phyloP scores from a whole-genome alignment of 2,329 filamentous ascomycete species.

The Fonsecaea erecta region DNA sequence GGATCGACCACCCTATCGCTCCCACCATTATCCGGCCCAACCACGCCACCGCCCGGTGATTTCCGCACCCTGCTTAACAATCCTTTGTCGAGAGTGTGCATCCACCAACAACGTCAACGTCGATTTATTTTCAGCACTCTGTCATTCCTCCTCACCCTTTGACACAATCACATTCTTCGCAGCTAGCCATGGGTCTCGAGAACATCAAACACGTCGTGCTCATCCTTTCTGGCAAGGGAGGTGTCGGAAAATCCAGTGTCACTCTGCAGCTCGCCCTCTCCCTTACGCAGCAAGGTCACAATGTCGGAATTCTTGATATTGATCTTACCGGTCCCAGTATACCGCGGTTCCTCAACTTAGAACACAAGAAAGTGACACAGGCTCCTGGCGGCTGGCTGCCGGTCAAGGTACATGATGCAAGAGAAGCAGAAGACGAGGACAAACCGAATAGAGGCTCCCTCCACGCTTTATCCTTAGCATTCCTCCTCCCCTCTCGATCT shows the following conservation, averaged over 20 bases:
- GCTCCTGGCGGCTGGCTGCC: slow-evolving; percentile 91
- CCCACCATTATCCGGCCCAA: neutral
- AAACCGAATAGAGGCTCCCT: slow-evolving; percentile 44
- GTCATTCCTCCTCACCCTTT: neutral
- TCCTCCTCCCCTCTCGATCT: slow-evolving; percentile 78
- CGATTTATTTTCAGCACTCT: neutral
- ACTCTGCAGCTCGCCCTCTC: slow-evolving; percentile 94
- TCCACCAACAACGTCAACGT: slow-evolving; percentile 1
- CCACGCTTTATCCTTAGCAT: slow-evolving; percentile 87
- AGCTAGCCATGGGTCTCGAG: slow-evolving; percentile 34
- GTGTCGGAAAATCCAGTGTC: slow-evolving; percentile 97
- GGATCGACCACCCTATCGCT: slow-evolving; percentile 2
- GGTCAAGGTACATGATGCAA: slow-evolving; percentile 74
- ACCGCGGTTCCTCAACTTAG: slow-evolving; percentile 89
- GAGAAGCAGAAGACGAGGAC: slow-evolving; percentile 1
- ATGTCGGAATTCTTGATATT: slow-evolving; percentile 92
- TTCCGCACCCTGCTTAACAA: slow-evolving; percentile 25
- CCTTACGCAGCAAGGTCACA: slow-evolving; percentile 80
- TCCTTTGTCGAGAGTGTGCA: slow-evolving; percentile 6
- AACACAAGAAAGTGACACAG: slow-evolving; percentile 86
- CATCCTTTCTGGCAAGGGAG: slow-evolving; percentile 93
- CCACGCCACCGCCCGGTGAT: slow-evolving; percentile 17
- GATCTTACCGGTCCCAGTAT: slow-evolving; percentile 97
- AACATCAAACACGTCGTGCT: slow-evolving; percentile 40
- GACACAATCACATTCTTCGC: neutral